Conservation (phyloP, 1,284 basidiomycete genomes). For the Sphaerobolus stellatus region DNA sequence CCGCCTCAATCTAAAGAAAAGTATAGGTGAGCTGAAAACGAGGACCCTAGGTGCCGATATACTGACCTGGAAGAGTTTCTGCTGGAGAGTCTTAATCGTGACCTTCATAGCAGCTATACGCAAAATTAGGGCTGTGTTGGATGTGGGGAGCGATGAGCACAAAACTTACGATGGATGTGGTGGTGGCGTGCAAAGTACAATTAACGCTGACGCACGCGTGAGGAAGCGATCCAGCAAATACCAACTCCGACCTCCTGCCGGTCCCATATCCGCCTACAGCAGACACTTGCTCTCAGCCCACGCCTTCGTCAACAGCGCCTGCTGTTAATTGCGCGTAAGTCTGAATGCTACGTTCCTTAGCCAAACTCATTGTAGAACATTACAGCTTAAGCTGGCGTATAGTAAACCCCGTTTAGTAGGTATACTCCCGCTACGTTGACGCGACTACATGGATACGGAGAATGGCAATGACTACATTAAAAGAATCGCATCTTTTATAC, state of each 20-base stretch:
- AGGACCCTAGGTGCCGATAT: background rate
- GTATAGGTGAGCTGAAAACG: background rate
- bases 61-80: conserved; percentile 76
- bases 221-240: background rate
- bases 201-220: conserved; percentile 9
- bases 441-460: conserved; percentile 53
- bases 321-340: background rate
- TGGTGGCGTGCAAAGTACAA: conserved; percentile 9
- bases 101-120: too few relatives aligned
- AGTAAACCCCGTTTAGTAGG: background rate
- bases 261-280: background rate
- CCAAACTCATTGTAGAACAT: background rate
- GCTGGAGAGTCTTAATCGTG: conserved; percentile 91
- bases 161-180: too few relatives aligned
- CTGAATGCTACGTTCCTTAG: background rate
- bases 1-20: conserved; percentile 73
- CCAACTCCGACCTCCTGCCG: background rate
- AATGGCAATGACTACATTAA: conserved; percentile 73
- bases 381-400: background rate
- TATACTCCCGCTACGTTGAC: background rate
- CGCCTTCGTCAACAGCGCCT: background rate
- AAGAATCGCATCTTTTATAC: conserved; percentile 64
- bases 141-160: too few relatives aligned
- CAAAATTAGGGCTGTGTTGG: too few relatives aligned
- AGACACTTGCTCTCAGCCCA: too few relatives aligned